Percentiles rank a stretch among this genome's conserved stretches.
These are phyloP conservation scores for Magnolia sinica DNA, from an alignment of 164 flowering plant species.

Conservation along the genomic window DNA sequence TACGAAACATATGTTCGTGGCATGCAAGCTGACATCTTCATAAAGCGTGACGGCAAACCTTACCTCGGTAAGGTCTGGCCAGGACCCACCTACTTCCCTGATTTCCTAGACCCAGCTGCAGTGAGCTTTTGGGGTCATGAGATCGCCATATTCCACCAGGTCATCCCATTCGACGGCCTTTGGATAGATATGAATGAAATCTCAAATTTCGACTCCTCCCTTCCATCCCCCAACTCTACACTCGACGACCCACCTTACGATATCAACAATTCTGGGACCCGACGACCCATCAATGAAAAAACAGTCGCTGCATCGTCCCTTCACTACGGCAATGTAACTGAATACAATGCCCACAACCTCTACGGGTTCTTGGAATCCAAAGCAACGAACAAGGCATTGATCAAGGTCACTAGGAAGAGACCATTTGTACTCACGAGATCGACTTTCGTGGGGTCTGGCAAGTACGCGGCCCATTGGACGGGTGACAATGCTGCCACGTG, in stretches of 20 bases:
- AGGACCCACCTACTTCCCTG: slow-evolving; percentile 70
- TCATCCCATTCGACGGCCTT: slow-evolving; percentile 66
- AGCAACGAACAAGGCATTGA: slow-evolving; percentile 54
- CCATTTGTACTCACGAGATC: slow-evolving; percentile 74
- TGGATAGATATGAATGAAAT: slow-evolving; percentile 95
- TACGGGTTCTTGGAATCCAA: slow-evolving; percentile 55
- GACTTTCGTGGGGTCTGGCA: slow-evolving; percentile 75
- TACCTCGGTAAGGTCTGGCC: slow-evolving; percentile 81
- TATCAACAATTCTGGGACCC: slow-evolving; percentile 46
- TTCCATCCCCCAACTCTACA: slow-evolving; percentile 35
- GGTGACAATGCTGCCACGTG: slow-evolving; percentile 81
- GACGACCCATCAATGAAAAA: slow-evolving; percentile 35
- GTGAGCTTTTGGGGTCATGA: slow-evolving; percentile 52
- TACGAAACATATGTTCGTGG: slow-evolving; percentile 61
- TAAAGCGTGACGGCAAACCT: slow-evolving; percentile 51
- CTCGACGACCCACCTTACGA: slow-evolving; percentile 76
- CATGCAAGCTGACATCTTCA: slow-evolving; percentile 53
- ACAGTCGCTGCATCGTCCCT: slow-evolving; percentile 55
- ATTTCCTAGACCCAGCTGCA: slow-evolving; percentile 51
- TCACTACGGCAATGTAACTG: slow-evolving; percentile 53
- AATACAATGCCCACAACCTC: slow-evolving; percentile 63
- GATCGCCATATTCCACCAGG: slow-evolving; percentile 44
- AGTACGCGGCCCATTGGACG: slow-evolving; percentile 83
- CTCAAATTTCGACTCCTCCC: slow-evolving; percentile 58
- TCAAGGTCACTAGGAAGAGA: slow-evolving; percentile 42